Evolutionary conservation across 805 yeast species (phyloP).

Genomic region (Isabelozyma gotoi): DNA sequence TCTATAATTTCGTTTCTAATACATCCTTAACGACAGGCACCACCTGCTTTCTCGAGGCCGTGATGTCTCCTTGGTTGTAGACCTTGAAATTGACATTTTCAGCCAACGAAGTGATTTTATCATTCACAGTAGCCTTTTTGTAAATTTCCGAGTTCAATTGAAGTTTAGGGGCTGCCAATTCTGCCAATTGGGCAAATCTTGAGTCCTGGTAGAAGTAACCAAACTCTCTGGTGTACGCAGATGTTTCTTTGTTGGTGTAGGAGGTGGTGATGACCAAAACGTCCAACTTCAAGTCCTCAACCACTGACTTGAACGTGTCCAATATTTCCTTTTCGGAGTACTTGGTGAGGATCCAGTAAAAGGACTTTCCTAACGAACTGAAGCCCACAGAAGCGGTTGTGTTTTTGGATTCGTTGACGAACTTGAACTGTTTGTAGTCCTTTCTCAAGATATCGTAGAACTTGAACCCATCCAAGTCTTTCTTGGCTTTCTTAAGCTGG

Average conservation of each 20-base stretch:
- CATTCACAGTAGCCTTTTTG: conserved; percentile 11
- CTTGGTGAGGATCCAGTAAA: conserved; percentile 48
- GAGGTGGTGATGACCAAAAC: conserved; percentile 38
- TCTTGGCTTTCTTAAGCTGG: conserved; percentile 49
- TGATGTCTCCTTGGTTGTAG: conserved; percentile 48
- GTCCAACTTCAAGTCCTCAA: conserved; percentile 22
- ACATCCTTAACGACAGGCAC: conserved; percentile 58
- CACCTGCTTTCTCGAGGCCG: conserved; percentile 82
- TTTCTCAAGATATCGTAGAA: conserved; percentile 66
- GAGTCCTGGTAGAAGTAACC: conserved; percentile 19
- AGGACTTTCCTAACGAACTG: conserved; percentile 67
- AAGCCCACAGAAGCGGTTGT: conserved; percentile 57
- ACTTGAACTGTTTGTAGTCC: conserved; percentile 77
- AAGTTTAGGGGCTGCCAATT: conserved; percentile 18
- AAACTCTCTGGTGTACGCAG: conserved; percentile 34
- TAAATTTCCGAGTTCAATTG: conserved; percentile 26
- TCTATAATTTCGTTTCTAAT: conserved; percentile 17
- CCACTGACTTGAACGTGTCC: conserved; percentile 18
- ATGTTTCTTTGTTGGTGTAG: conserved; percentile 31
- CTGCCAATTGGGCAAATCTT: conserved; percentile 17
- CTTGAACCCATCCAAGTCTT: conserved; percentile 60
- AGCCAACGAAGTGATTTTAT: conserved; percentile 7
- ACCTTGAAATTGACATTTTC: conserved; percentile 16
- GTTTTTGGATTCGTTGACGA: conserved; percentile 23
- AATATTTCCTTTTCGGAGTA: conserved; percentile 22